Conservation (phyloP, 768 basidiomycete species). For the Sarcodon sp. region DNA sequence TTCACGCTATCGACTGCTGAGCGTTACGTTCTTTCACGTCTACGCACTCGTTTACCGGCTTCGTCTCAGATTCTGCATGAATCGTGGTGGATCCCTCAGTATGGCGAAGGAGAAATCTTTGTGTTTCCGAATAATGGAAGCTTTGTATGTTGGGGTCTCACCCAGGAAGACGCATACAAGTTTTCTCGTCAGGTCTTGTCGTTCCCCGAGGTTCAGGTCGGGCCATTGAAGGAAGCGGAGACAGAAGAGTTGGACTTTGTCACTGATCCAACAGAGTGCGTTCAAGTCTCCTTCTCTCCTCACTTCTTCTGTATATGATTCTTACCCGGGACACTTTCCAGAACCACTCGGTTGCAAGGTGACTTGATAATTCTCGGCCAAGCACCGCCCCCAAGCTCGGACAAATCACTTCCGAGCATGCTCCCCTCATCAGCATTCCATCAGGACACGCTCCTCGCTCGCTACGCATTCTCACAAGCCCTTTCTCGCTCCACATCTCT, state of each 20-base stretch:
- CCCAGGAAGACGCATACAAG: constrained; percentile 55
- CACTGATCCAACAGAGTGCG: constrained; percentile 80
- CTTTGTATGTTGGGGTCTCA: constrained; percentile 85
- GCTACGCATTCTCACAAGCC: constrained; percentile 88
- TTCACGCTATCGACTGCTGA: constrained; percentile 84
- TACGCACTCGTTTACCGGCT: constrained; percentile 41
- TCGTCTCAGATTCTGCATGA: constrained; percentile 56
- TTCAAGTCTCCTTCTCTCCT: constrained; percentile 7
- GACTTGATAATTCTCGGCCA: constrained; percentile 81
- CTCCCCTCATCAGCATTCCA: constrained; percentile 45
- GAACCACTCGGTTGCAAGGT: constrained; percentile 79
- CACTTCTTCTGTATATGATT: background rate
- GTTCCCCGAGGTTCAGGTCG: constrained; percentile 46
- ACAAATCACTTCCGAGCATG: constrained; percentile 12
- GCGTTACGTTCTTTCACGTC: constrained; percentile 55
- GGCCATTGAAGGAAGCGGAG: constrained; percentile 54
- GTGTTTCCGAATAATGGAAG: constrained; percentile 73
- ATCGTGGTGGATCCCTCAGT: constrained; percentile 68
- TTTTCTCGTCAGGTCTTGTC: constrained; percentile 56
- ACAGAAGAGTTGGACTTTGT: constrained; percentile 91
- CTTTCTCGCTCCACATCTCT: constrained; percentile 82
- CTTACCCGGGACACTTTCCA: constrained; percentile 17
- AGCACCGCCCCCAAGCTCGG: constrained; percentile 30
- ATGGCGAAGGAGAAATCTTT: constrained; percentile 74
- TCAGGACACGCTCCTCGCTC: constrained; percentile 61